These are phyloP conservation scores for Nannochloropsis oceanica DNA, from an alignment of 108 stramenopile genomes.

Conservation along the genomic window DNA sequence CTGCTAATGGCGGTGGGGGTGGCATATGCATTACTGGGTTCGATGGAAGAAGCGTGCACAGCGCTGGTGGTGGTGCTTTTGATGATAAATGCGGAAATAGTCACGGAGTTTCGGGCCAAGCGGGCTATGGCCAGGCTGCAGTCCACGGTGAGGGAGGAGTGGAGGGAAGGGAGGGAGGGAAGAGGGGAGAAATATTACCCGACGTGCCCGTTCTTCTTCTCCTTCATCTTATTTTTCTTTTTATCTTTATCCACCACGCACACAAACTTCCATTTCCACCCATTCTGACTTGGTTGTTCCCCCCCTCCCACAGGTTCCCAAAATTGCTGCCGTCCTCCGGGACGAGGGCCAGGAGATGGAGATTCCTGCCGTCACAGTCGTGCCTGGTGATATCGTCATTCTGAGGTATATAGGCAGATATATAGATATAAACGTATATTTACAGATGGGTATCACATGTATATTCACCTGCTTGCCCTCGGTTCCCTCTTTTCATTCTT, in stretches of 20 bases:
- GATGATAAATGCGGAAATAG: background rate
- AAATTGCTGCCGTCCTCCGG: background rate
- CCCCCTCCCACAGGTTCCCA: background rate
- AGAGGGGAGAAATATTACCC: background rate
- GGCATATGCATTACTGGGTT: background rate
- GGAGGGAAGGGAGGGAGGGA: background rate
- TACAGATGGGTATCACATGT: no score
- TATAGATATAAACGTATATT: no score
- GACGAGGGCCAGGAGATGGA: background rate
- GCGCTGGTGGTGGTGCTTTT: background rate
- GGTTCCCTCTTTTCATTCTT: no score
- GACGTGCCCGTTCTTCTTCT: no score
- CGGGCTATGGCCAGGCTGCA: background rate
- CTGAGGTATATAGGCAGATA: background rate
- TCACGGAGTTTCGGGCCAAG: background rate
- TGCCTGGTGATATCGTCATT: background rate
- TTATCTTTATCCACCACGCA: no score
- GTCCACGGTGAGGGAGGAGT: background rate
- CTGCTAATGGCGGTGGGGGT: background rate
- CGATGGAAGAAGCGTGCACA: background rate
- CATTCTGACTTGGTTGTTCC: background rate
- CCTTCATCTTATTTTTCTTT: no score
- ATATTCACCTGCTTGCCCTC: no score
- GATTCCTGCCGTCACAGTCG: background rate
- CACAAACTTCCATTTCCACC: background rate